Base-by-base conservation (phyloP, 495 filamentous ascomycete genomes). In the Pseudomonodictys pantanalensis region DNA sequence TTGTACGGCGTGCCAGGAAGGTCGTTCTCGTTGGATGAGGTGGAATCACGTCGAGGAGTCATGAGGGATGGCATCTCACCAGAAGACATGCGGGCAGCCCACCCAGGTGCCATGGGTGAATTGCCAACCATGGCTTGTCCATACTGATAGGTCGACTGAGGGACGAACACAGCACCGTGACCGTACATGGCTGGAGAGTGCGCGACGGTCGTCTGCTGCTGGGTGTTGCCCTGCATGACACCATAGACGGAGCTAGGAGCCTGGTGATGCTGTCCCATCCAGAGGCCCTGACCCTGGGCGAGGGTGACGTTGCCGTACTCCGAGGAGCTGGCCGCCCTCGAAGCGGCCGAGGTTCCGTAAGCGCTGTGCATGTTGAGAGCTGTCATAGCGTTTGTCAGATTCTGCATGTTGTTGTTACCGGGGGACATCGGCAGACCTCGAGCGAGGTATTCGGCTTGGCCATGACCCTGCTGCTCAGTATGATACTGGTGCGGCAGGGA, bases 21-120 rank as follows among this genome's bases (percentile, higher is more conserved):
- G 78, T 83, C 76, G 35, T 88, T 72, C 62, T 80, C 87, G 42
- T 80, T 87, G 26, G 87, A 90, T 3, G 87, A 90, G 52, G 72
- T 63, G 3, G 73, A 76, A 52, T 75, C 72, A 20, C 74, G 72
- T 26, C 72, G 74, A 15, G 73, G 69, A 7, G 73, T 73, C 70
- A 75, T 69, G n/a, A 76, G 57, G 0, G 71, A 68, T n/a, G 74
- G 74, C 53, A 74, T 72, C 9, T 73, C 71, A n/a, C 60, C 64
- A 17, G 71, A 71, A 29, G 71, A 58, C 9, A 62, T 65, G 45
- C 71, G 72, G 32, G 70, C 67, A 12, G 72, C 65, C 74, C 73
- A 76, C 48, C 67, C 64, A n/a, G 68, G 64, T 4, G 67, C 69
- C 33, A 73, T 62, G 9, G 71, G 73, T 64, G 69, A 71, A 48